A percentile compares a stretch with the other conserved stretches of the same genome.
These are phyloP conservation scores for Pyricularia grisea DNA, from an alignment of 2,329 filamentous ascomycete species.

Conservation along the genomic window DNA sequence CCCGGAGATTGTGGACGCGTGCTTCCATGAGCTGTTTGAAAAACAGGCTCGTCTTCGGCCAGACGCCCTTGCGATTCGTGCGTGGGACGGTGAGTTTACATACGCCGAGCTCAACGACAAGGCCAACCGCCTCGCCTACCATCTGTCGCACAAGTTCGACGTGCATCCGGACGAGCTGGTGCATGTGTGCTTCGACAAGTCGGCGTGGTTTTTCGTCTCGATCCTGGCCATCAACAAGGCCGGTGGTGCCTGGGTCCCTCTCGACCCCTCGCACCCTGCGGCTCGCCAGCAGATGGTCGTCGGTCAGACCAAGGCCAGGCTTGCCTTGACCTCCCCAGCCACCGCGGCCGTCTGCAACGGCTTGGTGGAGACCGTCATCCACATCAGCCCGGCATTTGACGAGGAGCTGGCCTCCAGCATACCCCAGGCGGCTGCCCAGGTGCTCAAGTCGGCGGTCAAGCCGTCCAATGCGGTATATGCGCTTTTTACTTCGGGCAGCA, in stretches of 20 bases:
- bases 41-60: slow-evolving; percentile 8
- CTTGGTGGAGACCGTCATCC: background rate
- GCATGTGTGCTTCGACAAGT: slow-evolving; percentile 18
- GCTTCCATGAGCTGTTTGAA: background rate
- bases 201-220: slow-evolving; percentile 14
- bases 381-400: background rate
- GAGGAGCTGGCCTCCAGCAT: background rate
- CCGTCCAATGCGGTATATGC: slow-evolving; percentile 19
- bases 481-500: slow-evolving; percentile 46
- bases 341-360: background rate
- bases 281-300: slow-evolving; percentile 10
- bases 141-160: background rate
- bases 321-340: background rate
- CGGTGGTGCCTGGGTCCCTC: slow-evolving; percentile 19
- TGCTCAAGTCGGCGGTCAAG: background rate
- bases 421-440: background rate
- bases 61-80: slow-evolving; percentile 17
- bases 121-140: background rate
- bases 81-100: slow-evolving; percentile 20
- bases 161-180: slow-evolving; percentile 7
- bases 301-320: background rate
- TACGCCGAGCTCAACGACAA: slow-evolving; percentile 18
- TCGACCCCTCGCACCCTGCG: slow-evolving; percentile 15
- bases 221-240: slow-evolving; percentile 18
- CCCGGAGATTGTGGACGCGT: slow-evolving; percentile 6